Conservation (phyloP, 2,329 filamentous ascomycete genomes). For the Chaetothyriales sp. region DNA sequence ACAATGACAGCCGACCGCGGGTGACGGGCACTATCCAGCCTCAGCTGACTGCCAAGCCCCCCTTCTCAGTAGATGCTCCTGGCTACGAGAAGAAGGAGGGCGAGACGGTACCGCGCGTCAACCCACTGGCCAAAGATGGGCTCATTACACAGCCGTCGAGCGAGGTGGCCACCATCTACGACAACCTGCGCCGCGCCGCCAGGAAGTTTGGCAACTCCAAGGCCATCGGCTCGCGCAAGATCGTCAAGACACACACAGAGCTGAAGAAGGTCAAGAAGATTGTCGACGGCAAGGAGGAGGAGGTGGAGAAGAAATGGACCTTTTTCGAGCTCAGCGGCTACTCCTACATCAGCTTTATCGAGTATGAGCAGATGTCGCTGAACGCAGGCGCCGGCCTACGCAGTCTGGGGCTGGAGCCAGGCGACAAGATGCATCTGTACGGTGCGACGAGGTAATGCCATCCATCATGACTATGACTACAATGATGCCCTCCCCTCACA, state of each 20-base stretch:
- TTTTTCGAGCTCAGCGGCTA: slow-evolving; percentile 74
- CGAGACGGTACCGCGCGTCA: slow-evolving; percentile 70
- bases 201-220: slow-evolving; percentile 46
- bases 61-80: slow-evolving; percentile 59
- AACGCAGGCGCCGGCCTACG: slow-evolving; percentile 59
- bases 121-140: slow-evolving; percentile 54
- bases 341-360: slow-evolving; percentile 59
- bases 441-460: slow-evolving; percentile 56
- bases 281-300: slow-evolving; percentile 60
- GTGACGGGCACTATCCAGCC: slow-evolving; percentile 21
- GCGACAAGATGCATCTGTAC: slow-evolving; percentile 64
- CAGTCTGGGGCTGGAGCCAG: slow-evolving; percentile 53
- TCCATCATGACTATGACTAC: neutral
- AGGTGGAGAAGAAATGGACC: slow-evolving; percentile 82
- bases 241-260: slow-evolving; percentile 66
- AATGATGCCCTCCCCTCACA: too few species aligned
- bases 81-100: slow-evolving; percentile 55
- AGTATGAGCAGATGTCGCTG: slow-evolving; percentile 58
- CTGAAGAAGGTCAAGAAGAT: slow-evolving; percentile 82
- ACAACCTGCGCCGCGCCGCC: slow-evolving; percentile 58
- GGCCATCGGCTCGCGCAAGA: slow-evolving; percentile 54
- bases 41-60: slow-evolving; percentile 50
- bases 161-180: slow-evolving; percentile 61
- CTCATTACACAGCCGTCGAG: slow-evolving; percentile 51
- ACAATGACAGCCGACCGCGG: slow-evolving; percentile 10